Evolutionary conservation across 306 rosid species (phyloP).

Genomic region (Dryas octopetala): DNA sequence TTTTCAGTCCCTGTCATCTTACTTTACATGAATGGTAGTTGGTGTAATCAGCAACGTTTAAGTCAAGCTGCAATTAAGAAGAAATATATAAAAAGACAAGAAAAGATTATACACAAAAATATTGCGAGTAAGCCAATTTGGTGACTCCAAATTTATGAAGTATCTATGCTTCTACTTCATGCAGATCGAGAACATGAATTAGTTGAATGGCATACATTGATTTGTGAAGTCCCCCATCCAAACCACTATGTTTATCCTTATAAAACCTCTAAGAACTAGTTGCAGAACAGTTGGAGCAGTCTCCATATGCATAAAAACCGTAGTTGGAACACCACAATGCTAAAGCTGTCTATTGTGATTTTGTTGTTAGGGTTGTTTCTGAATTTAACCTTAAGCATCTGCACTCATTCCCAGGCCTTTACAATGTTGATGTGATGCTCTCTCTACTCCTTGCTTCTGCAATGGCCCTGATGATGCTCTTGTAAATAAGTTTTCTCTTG

Average conservation of each 20-base stretch:
- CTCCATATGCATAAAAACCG: not conserved
- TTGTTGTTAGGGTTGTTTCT: not conserved
- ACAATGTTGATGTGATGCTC: slow-evolving; percentile 28
- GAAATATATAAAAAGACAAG: no score
- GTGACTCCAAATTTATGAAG: no score
- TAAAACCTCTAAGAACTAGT: not conserved
- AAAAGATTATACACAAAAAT: no score
- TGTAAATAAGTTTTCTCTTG: slow-evolving; percentile 22
- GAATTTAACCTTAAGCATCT: not conserved
- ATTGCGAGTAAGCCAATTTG: no score
- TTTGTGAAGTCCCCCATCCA: not conserved
- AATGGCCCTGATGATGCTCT: slow-evolving; percentile 39
- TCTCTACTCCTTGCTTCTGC: slow-evolving; percentile 44
- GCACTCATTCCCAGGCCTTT: slow-evolving; percentile 54
- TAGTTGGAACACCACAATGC: not conserved
- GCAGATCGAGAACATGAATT: no score
- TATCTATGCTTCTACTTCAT: no score
- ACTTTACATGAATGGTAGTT: no score
- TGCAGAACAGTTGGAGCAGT: not conserved
- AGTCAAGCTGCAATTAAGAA: no score
- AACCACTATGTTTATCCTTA: not conserved
- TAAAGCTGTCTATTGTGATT: not conserved
- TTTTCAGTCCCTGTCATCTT: not conserved
- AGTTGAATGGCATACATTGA: no score
- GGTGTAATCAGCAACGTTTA: no score